Percentiles rank a stretch among this genome's conserved stretches.
Evolutionary conservation across 1,284 basidiomycete genomes (phyloP).

Genomic region (Cutaneotrichosporon dermatis): DNA sequence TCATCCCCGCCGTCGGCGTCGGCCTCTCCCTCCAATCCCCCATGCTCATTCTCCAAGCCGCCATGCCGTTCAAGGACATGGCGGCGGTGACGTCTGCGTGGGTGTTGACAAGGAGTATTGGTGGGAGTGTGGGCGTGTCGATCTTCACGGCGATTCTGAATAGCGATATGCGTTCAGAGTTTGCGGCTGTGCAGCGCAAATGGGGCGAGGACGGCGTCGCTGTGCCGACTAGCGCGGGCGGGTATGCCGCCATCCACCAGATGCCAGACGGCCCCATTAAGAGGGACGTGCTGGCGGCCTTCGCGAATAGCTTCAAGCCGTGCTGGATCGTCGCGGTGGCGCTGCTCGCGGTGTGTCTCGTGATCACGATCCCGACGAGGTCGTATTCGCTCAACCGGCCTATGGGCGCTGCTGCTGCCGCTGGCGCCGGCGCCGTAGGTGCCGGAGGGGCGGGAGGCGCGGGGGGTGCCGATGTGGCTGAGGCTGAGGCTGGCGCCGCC

Average conservation of each 20-base stretch:
- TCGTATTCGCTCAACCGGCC: constrained; percentile 12
- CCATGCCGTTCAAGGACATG: constrained; percentile 47
- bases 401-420: background rate
- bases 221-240: constrained; percentile 29
- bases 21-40: constrained; percentile 34
- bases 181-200: constrained; percentile 27
- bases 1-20: constrained; percentile 28
- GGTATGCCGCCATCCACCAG: constrained; percentile 34
- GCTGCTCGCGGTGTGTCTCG: constrained; percentile 8
- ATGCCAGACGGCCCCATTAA: constrained; percentile 30
- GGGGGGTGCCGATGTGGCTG: background rate
- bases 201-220: constrained; percentile 34
- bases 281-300: constrained; percentile 31
- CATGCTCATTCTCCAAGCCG: constrained; percentile 40
- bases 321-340: constrained; percentile 9
- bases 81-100: constrained; percentile 42
- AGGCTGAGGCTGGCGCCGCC: background rate
- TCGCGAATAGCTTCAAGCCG: constrained; percentile 37
- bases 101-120: constrained; percentile 33
- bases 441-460: background rate
- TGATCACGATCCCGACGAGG: constrained; percentile 15
- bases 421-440: background rate
- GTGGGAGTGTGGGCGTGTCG: constrained; percentile 32
- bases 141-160: constrained; percentile 41
- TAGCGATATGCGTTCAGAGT: constrained; percentile 32